Base-by-base conservation (phyloP, 1,139 yeast genomes). In the Suhomyces bribrorum region DNA sequence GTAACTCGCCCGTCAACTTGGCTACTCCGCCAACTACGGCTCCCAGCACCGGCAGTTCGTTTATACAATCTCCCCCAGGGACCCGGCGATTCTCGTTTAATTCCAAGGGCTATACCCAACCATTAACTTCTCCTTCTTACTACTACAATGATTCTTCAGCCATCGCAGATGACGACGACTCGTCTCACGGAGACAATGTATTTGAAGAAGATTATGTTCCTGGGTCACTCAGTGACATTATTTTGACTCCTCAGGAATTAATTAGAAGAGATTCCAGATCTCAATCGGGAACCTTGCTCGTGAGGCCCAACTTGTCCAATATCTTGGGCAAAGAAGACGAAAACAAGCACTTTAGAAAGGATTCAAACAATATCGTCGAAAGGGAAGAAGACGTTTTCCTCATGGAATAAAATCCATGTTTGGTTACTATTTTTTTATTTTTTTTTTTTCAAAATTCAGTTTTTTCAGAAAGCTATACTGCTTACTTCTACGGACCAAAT, bases 141-240 rank as follows among this genome's bases (percentile, higher is more conserved):
- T 25, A 48, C 43, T 37, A 41, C 45, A 15, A 29, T 31, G 48
- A 44, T 30, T 42, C 48, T 14, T 48, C 54, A 5, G 56, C 57
- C 3, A 43, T 54, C 17, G 48, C 36, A 3, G 61, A 56, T 31
- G 49, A 46, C 26, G 37, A 27, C 17, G 38, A 44, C 24, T 4
- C 11, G 8, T 42, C 39, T 35, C 38, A 37, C 8, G 32, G 33
- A 5, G 40, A 25, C 13, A 60, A 50, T 14, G 55, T 73, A 14
- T 75, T 69, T 50, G 83, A 75, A 43, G 89, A 85, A 47, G 95
- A 86, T 53, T 83, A 78, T 51, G 86, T 87, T 2, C 96, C 96
- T 2, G 81, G 83, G 1, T 76, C 88, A 16, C 64, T 87, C 30
- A 76, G 81, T 14, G 94, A 86, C 50, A 65, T 86, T 37, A 66